Conservation (phyloP, 106 monocot genomes). For the Chionographis japonica region DNA sequence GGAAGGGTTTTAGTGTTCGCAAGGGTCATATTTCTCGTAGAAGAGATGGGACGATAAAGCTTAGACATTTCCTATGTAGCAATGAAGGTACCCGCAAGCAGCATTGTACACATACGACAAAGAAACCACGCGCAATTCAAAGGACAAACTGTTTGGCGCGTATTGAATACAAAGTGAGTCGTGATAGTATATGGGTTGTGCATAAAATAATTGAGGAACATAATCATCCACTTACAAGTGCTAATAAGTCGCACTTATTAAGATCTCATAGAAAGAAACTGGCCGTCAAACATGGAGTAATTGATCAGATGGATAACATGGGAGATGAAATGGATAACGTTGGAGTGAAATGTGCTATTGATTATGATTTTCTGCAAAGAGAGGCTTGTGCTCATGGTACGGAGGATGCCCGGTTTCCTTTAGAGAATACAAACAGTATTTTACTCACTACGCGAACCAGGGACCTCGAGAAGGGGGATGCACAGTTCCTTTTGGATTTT, state of each 20-base stretch:
- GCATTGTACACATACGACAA: constrained; percentile 38
- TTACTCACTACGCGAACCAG: constrained; percentile 24
- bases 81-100: constrained; percentile 56
- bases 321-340: constrained; percentile 25
- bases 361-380: constrained; percentile 1
- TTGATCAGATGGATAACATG: constrained; percentile 1
- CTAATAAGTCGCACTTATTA: constrained; percentile 42
- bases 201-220: constrained; percentile 51
- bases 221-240: constrained; percentile 50
- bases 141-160: constrained; percentile 65
- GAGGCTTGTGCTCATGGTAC: background rate
- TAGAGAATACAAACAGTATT: constrained; percentile 28
- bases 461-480: constrained; percentile 53
- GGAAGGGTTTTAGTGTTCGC: constrained; percentile 59
- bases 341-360: constrained; percentile 23
- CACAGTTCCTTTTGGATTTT: constrained; percentile 53
- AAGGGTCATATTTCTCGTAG: constrained; percentile 65
- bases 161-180: constrained; percentile 52
- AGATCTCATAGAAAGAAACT: constrained; percentile 52
- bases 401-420: constrained; percentile 16
- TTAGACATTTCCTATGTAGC: constrained; percentile 55
- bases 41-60: constrained; percentile 38
- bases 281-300: constrained; percentile 17
- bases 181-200: constrained; percentile 38
- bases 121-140: constrained; percentile 54